phyloP scores from a whole-genome alignment of 2,329 filamentous ascomycete genomes.

The Zymoseptoria crescenta region DNA sequence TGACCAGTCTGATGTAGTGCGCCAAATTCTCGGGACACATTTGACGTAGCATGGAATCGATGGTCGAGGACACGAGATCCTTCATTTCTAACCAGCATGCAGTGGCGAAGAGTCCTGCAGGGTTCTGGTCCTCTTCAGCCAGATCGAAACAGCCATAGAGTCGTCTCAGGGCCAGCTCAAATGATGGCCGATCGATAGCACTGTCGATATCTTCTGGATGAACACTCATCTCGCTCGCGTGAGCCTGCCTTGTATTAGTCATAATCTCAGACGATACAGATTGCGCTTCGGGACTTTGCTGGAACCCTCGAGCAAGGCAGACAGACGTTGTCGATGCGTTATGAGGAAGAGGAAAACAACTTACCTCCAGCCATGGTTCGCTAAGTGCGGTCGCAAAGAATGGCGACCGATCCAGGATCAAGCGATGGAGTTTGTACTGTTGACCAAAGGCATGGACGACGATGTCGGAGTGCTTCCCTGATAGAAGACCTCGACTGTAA shows the following conservation, averaged over 20 bases:
- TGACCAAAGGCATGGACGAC: conserved; percentile 46
- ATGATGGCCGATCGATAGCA: conserved; percentile 46
- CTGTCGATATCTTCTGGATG: conserved; percentile 47
- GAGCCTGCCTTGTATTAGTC: conserved; percentile 37
- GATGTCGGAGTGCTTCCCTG: conserved; percentile 48
- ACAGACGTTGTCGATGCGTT: not conserved
- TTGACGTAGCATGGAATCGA: conserved; percentile 48
- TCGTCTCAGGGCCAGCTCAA: conserved; percentile 48
- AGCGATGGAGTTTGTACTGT: conserved; percentile 45
- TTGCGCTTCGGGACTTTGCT: not conserved
- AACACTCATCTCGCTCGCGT: conserved; percentile 44
- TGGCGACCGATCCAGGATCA: conserved; percentile 48
- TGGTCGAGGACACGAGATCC: conserved; percentile 46
- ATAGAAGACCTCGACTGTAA: conserved; percentile 44
- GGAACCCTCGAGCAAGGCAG: not conserved
- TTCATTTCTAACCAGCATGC: conserved; percentile 53
- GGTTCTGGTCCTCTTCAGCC: conserved; percentile 44
- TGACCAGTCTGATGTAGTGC: conserved; percentile 46
- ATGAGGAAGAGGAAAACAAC: not conserved
- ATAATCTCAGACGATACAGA: not conserved
- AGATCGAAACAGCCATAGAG: conserved; percentile 45
- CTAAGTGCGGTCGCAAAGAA: conserved; percentile 50
- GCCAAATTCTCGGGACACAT: conserved; percentile 45
- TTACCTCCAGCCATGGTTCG: conserved; percentile 40
- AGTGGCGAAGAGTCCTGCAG: conserved; percentile 49